phyloP scores from a whole-genome alignment of 305 asterid species.

The Euphrasia arctica region DNA sequence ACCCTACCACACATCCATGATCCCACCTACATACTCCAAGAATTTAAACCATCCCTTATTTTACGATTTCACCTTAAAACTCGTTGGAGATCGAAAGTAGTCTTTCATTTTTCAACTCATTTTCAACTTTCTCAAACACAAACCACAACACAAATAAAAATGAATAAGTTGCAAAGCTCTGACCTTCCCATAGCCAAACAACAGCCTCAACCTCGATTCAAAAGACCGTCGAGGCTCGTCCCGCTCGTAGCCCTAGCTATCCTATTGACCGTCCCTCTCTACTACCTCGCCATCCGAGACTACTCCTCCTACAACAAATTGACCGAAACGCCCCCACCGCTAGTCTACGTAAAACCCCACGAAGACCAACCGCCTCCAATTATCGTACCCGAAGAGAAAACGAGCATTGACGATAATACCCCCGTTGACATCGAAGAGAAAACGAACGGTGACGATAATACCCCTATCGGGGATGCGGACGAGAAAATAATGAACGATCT shows the following conservation, averaged over 20 bases:
- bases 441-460: neutral
- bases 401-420: neutral
- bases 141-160: neutral
- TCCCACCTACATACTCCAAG: slow-evolving; percentile 3
- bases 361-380: slow-evolving; percentile 21
- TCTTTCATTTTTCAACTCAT: slow-evolving; percentile 4
- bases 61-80: slow-evolving; percentile 30
- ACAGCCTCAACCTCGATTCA: slow-evolving; percentile 28
- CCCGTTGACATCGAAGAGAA: neutral
- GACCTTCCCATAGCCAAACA: slow-evolving; percentile 35
- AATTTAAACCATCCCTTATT: slow-evolving; percentile 33
- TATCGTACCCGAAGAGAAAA: neutral
- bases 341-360: slow-evolving; percentile 12
- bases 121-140: neutral
- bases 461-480: slow-evolving; percentile 23
- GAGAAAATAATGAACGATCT: no score
- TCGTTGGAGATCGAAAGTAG: slow-evolving; percentile 22
- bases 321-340: slow-evolving; percentile 19
- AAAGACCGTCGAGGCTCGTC: slow-evolving; percentile 48
- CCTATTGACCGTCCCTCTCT: slow-evolving; percentile 49
- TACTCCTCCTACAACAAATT: slow-evolving; percentile 31
- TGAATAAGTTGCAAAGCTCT: slow-evolving; percentile 37
- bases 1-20: no score
- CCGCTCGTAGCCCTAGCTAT: slow-evolving; percentile 45
- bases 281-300: slow-evolving; percentile 38